Conservation (phyloP, 2,329 filamentous ascomycete genomes). For the Ophiosphaerella herpotricha region DNA sequence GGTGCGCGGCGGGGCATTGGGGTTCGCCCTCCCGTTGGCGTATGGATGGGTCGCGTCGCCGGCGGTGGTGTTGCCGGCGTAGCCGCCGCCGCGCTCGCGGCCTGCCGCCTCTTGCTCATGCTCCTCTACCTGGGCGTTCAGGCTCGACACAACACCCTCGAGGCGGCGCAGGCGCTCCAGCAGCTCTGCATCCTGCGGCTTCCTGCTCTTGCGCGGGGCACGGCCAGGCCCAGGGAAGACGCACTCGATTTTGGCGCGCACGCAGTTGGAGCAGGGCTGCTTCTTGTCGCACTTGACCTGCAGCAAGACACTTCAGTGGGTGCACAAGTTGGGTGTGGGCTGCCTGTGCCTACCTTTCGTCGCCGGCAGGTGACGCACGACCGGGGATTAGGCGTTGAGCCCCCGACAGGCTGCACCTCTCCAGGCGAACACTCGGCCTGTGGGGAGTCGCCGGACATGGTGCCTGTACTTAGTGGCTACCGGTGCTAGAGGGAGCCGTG, state of each 20-base stretch:
- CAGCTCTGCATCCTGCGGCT: slow-evolving; percentile 71
- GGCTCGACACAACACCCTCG: slow-evolving; percentile 72
- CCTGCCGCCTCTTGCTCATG: slow-evolving; percentile 42
- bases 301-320: not conserved
- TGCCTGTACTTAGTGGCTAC: slow-evolving; percentile 2
- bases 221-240: slow-evolving; percentile 75
- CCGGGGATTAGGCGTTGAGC: slow-evolving; percentile 30
- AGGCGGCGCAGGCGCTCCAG: slow-evolving; percentile 73
- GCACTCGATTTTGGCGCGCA: slow-evolving; percentile 71
- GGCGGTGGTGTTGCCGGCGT: slow-evolving; percentile 4
- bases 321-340: not conserved
- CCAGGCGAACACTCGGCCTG: slow-evolving; percentile 21
- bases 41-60: slow-evolving; percentile 12
- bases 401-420: slow-evolving; percentile 20
- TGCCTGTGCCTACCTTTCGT: slow-evolving; percentile 52
- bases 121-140: slow-evolving; percentile 52
- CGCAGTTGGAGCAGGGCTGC: slow-evolving; percentile 76
- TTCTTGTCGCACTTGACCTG: slow-evolving; percentile 76
- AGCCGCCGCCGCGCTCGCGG: slow-evolving; percentile 8
- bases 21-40: not conserved
- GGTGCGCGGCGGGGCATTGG: not conserved
- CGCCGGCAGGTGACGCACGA: slow-evolving; percentile 45
- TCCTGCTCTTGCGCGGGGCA: slow-evolving; percentile 70
- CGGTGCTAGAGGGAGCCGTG: slow-evolving; percentile 3
- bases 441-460: slow-evolving; percentile 33